Conservation (phyloP, 192 early-diverging fungal genomes). For the Podila epigama region DNA sequence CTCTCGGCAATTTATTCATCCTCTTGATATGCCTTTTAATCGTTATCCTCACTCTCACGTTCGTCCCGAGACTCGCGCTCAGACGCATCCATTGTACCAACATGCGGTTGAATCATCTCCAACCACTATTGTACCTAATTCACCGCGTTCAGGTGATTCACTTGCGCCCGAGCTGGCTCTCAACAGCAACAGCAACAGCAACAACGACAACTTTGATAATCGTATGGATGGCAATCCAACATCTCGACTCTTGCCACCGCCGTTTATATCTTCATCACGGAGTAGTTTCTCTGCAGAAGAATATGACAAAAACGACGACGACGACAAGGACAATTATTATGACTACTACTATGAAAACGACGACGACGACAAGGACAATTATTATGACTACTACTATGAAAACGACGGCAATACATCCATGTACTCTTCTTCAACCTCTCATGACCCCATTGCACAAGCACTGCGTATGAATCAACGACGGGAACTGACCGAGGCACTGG, state of each 20-base stretch:
- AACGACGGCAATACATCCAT: constrained; percentile 22
- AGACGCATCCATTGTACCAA: neutral
- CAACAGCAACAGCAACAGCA: neutral
- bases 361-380: too few species aligned
- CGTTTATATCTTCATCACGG: neutral
- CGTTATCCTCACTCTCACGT: neutral
- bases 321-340: too few species aligned
- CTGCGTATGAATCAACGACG: constrained; percentile 16
- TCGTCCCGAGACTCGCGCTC: neutral
- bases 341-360: too few species aligned
- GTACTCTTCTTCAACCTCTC: constrained; percentile 16
- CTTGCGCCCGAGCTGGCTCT: neutral
- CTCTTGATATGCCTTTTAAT: too few species aligned
- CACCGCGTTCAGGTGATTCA: neutral
- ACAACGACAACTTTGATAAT: too few species aligned
- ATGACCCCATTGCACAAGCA: constrained; percentile 11
- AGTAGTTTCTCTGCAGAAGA: neutral
- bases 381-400: too few species aligned
- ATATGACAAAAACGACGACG: too few species aligned
- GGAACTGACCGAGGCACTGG: constrained; percentile 21
- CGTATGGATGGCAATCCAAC: too few species aligned
- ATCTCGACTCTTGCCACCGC: neutral
- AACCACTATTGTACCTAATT: neutral
- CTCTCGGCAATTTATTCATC: too few species aligned
- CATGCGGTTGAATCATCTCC: neutral